phyloP scores from a whole-genome alignment of 257 asterid species.

The Cinchona pubescens region DNA sequence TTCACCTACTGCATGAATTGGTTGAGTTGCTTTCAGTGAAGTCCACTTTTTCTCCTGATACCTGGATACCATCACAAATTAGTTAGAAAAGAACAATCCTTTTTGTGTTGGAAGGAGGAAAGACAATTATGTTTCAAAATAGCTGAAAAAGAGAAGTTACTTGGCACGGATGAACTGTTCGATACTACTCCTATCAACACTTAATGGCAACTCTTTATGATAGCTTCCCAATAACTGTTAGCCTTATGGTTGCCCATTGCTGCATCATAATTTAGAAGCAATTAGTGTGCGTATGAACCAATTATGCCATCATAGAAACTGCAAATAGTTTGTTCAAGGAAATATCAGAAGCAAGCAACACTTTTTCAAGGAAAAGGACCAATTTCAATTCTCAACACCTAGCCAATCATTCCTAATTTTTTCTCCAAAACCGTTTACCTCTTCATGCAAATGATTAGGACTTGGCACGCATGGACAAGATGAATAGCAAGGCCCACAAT shows the following conservation, averaged over 20 bases:
- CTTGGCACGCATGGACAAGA: not conserved
- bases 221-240: conserved; percentile 83
- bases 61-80: conserved; percentile 33
- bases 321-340: not conserved
- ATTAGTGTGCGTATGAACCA: not conserved
- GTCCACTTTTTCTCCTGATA: conserved; percentile 74
- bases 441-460: not conserved
- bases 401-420: not conserved
- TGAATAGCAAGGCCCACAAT: not conserved
- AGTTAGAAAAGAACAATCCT: too few species aligned
- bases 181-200: conserved; percentile 50
- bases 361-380: not conserved
- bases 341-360: conserved; percentile 7
- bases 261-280: conserved; percentile 22
- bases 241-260: conserved; percentile 72
- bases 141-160: conserved; percentile 34
- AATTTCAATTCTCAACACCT: not conserved
- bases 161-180: conserved; percentile 62
- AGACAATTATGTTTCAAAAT: not conserved
- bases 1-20: conserved; percentile 28
- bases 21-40: conserved; percentile 41
- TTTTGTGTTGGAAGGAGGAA: too few species aligned
- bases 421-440: too few species aligned
- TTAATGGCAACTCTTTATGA: conserved; percentile 46
- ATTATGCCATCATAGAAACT: not conserved